A percentile compares a stretch with the other conserved stretches of the same genome.
Evolutionary conservation across 2,329 filamentous ascomycete genomes (phyloP).

Genomic region (Colletotrichum karsti): DNA sequence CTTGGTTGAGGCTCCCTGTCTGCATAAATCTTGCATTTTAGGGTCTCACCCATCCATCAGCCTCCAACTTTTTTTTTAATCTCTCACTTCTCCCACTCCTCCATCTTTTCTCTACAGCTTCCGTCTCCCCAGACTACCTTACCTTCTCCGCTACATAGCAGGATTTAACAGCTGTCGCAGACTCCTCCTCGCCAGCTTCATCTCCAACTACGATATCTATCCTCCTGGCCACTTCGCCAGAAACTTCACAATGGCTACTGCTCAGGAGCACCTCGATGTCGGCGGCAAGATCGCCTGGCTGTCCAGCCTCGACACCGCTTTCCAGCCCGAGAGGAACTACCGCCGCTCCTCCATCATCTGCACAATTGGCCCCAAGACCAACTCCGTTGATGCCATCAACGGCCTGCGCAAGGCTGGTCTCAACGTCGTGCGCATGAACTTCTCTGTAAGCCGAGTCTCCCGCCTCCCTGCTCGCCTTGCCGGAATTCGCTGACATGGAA

Average conservation of each 20-base stretch:
- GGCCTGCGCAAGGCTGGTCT: slow-evolving; percentile 88
- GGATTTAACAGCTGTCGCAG: slow-evolving; percentile 22
- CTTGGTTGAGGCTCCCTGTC: slow-evolving; percentile 19
- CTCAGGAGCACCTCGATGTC: slow-evolving; percentile 86
- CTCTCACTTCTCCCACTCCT: slow-evolving; percentile 5
- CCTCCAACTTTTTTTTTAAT: slow-evolving; percentile 13
- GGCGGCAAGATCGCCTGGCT: slow-evolving; percentile 76
- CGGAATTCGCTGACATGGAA: neutral
- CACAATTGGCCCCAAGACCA: slow-evolving; percentile 99
- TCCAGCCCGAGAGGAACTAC: slow-evolving; percentile 86
- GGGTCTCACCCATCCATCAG: slow-evolving; percentile 17
- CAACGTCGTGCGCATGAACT: slow-evolving; percentile 99
- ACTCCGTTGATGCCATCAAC: slow-evolving; percentile 97
- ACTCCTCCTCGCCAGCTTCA: slow-evolving; percentile 6
- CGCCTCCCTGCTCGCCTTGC: neutral
- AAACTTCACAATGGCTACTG: slow-evolving; percentile 64
- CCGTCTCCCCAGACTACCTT: neutral
- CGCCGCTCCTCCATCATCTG: slow-evolving; percentile 98
- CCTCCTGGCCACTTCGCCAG: neutral
- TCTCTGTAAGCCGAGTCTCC: slow-evolving; percentile 65
- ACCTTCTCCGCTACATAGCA: neutral
- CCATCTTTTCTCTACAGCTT: neutral
- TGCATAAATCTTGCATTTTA: slow-evolving; percentile 17
- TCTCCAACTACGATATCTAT: neutral
- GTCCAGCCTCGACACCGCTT: slow-evolving; percentile 84